Base-by-base conservation (phyloP, 148 eudicot genomes). In the Polygonum maritimum region DNA sequence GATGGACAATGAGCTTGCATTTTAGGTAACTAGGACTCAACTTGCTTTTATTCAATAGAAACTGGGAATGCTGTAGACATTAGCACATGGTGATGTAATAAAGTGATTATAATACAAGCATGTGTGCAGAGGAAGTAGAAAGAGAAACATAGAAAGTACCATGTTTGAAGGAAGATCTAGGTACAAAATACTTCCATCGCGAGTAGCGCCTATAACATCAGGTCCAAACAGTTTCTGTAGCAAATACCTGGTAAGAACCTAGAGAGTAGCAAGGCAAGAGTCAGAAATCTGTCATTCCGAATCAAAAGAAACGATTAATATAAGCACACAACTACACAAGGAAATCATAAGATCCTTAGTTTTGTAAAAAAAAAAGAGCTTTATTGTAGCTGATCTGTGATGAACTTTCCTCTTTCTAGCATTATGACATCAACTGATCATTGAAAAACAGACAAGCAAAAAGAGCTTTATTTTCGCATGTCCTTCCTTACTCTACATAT, bases 161-260 rank as follows among this genome's bases (percentile, higher is more conserved):
- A 94, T 94, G 80, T 94, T 94, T 35, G 98, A 88, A 48, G 96
- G 98, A 79, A 94, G 96, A 81, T 94, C 98, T 69, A 83, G 85
- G 80, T 94, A 94, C 81, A 92, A 83, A 78, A 84, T 83, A 84
- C 79, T 85, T 8, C 63, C 49, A 58, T 90, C 89, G 74, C 90
- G 83, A 52, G 96, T 92, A 69, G 85, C 87, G 80, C 82, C 87
- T 76, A 83, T 72, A 35, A 77, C 85, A 31, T 79, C 83, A 4
- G 97, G 93, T 44, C 97, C 98, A 78, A 92, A 92, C 58, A 94
- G 77, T 80, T 87, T 94, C 77, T 90, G 89, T 38, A 90, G 89
- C 62, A 84, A 63, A 74, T 84, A 87, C 83, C 98, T 89, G 52
- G 90, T 84, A 18, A 94, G 63, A 60, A 90, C 88, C 97, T 91